phyloP scores from a whole-genome alignment of 1,139 yeast genomes.

The Pichia sp. region DNA sequence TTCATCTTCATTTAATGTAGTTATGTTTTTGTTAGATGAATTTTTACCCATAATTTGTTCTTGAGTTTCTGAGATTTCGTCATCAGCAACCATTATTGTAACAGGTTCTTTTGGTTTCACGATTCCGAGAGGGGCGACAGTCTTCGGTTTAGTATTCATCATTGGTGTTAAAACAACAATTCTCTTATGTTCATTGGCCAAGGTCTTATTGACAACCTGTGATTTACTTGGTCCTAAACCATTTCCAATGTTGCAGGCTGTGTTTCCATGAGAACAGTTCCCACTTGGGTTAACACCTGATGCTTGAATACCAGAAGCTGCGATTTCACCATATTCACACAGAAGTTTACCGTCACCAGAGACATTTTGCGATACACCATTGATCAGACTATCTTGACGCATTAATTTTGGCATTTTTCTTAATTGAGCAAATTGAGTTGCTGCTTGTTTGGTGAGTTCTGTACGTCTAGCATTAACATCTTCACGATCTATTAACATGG shows the following conservation, averaged over 20 bases:
- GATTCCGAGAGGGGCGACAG: background rate
- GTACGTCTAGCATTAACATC: background rate
- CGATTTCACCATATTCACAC: constrained; percentile 50
- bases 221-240: constrained; percentile 72
- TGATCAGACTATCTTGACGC: constrained; percentile 13
- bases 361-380: constrained; percentile 5
- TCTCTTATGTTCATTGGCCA: constrained; percentile 29
- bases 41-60: constrained; percentile 2
- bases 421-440: background rate
- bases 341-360: constrained; percentile 25
- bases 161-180: constrained; percentile 18
- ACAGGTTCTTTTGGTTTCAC: background rate
- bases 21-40: constrained; percentile 5
- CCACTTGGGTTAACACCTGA: constrained; percentile 28
- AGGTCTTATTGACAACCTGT: constrained; percentile 61
- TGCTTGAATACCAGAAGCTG: constrained; percentile 70
- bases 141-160: background rate
- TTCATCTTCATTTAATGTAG: constrained; percentile 14
- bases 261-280: constrained; percentile 15
- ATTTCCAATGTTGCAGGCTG: constrained; percentile 41
- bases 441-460: too few relatives aligned
- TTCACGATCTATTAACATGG: background rate
- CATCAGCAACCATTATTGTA: constrained; percentile 3
- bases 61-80: background rate
- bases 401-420: constrained; percentile 11